phyloP scores from a whole-genome alignment of 2,329 filamentous ascomycete genomes.

The Fusarium tuaranense region DNA sequence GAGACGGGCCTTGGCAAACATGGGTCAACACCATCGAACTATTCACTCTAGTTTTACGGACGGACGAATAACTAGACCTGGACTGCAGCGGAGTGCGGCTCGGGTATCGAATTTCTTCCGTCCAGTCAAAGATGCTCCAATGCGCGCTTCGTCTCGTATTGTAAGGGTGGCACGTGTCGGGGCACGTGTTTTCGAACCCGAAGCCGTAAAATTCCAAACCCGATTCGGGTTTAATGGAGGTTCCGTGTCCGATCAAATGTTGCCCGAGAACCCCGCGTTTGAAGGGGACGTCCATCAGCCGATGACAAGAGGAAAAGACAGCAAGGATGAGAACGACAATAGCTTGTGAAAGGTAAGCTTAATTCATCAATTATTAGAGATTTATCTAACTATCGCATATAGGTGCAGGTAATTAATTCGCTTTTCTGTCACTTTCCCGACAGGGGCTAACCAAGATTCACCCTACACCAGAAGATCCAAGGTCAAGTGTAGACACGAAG shows the following conservation, averaged over 20 bases:
- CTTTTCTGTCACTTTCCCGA: background rate
- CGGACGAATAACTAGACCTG: background rate
- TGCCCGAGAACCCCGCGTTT: constrained; percentile 22
- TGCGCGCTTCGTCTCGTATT: background rate
- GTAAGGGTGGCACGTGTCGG: background rate
- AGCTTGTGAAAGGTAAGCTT: constrained; percentile 39
- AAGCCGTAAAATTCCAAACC: constrained; percentile 11
- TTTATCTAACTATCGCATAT: background rate
- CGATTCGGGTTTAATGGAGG: constrained; percentile 23
- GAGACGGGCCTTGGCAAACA: constrained; percentile 8
- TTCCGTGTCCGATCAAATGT: background rate
- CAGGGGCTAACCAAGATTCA: background rate
- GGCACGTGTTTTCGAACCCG: background rate
- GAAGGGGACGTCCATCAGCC: background rate
- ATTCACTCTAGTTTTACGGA: background rate
- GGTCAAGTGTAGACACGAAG: constrained; percentile 42
- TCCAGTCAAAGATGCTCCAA: background rate
- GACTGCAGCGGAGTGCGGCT: background rate
- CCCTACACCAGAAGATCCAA: constrained; percentile 34
- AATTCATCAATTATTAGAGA: background rate
- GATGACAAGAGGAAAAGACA: constrained; percentile 3
- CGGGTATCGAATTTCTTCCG: constrained; percentile 1
- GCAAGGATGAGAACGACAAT: constrained; percentile 39
- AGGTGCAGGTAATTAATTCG: constrained; percentile 39
- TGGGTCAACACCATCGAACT: background rate